Evolutionary conservation across 1,284 basidiomycete species (phyloP).

Genomic region (Apiotrichum siamense): DNA sequence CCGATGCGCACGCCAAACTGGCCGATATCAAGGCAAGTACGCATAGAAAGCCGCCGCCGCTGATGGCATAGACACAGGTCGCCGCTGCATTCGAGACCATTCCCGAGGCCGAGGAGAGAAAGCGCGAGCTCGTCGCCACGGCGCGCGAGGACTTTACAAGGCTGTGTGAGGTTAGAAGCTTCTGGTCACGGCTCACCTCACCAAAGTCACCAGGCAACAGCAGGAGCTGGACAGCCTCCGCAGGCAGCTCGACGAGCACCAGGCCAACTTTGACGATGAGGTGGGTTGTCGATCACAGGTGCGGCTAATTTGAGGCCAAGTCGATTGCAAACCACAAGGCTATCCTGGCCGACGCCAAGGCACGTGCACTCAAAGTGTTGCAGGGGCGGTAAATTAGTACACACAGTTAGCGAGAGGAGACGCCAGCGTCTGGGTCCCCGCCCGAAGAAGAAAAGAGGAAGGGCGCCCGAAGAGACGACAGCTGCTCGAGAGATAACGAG

Average conservation of each 20-base stretch:
- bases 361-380: background rate
- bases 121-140: background rate
- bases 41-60: too few species aligned
- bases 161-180: background rate
- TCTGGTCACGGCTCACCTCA: background rate
- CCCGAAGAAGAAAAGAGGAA: too few species aligned
- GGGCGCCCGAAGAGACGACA: too few species aligned
- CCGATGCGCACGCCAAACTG: background rate
- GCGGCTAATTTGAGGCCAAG: background rate
- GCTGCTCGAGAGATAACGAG: too few species aligned
- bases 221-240: background rate
- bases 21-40: background rate
- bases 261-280: too few species aligned
- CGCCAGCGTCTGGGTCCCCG: too few species aligned
- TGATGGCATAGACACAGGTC: background rate
- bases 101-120: background rate
- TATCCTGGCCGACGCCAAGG: background rate
- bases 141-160: background rate
- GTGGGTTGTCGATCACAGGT: background rate
- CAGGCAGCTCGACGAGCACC: background rate
- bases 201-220: background rate
- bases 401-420: too few species aligned
- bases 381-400: background rate
- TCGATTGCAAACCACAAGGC: background rate
- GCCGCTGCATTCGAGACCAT: background rate